Conservation (phyloP, 129 eudicot species). For the Artemisia argyi region DNA sequence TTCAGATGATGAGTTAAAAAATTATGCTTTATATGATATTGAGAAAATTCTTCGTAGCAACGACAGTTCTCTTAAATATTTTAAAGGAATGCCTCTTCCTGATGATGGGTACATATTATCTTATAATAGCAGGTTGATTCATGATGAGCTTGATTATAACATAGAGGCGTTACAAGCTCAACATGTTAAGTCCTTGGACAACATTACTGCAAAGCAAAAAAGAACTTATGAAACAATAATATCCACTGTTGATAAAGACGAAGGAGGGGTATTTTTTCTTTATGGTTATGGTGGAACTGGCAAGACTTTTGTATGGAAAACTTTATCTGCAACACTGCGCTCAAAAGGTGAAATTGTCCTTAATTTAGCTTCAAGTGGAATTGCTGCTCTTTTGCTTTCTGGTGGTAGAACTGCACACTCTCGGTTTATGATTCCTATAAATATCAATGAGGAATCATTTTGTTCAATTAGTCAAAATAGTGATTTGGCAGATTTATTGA, state of each 20-base stretch:
- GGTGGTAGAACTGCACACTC: not conserved
- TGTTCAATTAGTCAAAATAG: not conserved
- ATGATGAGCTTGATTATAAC: not conserved
- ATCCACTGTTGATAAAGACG: not conserved
- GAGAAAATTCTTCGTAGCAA: no score
- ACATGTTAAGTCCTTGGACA: not conserved
- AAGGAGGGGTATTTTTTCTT: not conserved
- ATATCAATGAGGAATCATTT: not conserved
- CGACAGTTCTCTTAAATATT: no score
- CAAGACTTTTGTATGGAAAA: not conserved
- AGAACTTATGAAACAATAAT: not conserved
- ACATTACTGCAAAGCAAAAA: not conserved
- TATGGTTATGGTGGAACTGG: not conserved
- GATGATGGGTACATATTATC: no score
- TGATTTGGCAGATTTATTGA: not conserved
- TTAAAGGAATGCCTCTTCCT: no score
- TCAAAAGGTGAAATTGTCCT: not conserved
- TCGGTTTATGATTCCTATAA: not conserved
- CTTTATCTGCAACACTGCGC: not conserved
- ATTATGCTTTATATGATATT: no score
- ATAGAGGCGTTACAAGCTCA: no score
- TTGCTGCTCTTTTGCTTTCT: not conserved
- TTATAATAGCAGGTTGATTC: no score
- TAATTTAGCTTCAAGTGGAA: not conserved
- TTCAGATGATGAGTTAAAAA: no score